phyloP scores from a whole-genome alignment of 345 rosid genomes.

The Erysimum cheiranthoides region DNA sequence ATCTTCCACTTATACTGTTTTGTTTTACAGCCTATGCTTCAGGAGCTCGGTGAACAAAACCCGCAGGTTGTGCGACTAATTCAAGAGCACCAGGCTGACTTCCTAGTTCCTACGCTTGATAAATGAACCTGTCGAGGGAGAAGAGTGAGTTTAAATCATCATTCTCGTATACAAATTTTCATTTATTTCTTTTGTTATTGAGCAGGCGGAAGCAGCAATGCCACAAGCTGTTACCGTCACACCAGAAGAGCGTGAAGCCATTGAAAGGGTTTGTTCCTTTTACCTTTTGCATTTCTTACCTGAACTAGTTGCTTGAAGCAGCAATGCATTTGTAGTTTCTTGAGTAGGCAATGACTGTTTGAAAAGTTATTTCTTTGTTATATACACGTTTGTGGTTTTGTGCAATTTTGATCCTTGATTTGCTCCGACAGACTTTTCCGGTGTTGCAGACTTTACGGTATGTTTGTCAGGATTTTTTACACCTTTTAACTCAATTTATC shows the following conservation, averaged over 20 bases:
- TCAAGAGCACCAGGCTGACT: constrained; percentile 93
- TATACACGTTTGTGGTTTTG: no score
- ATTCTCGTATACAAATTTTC: background rate
- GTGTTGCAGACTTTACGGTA: no score
- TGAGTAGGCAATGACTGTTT: background rate
- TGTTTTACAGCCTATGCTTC: constrained; percentile 87
- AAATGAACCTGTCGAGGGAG: constrained; percentile 90
- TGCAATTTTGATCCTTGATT: no score
- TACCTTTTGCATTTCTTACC: background rate
- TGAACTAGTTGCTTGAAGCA: background rate
- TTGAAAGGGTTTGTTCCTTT: constrained; percentile 70
- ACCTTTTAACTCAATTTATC: constrained; percentile 17
- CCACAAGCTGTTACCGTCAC: constrained; percentile 92
- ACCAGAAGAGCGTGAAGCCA: constrained; percentile 95
- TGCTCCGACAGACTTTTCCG: no score
- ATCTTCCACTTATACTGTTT: constrained; percentile 8
- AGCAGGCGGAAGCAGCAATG: constrained; percentile 74
- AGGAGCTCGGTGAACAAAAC: constrained; percentile 92
- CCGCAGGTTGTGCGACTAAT: constrained; percentile 84
- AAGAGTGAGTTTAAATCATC: constrained; percentile 65
- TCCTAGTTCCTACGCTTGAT: constrained; percentile 85
- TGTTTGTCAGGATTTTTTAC: constrained; percentile 5
- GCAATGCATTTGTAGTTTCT: background rate
- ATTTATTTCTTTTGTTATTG: constrained; percentile 45
- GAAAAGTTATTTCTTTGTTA: no score